Base-by-base conservation (phyloP, 2,329 filamentous ascomycete species). In the Aureobasidium sp. region DNA sequence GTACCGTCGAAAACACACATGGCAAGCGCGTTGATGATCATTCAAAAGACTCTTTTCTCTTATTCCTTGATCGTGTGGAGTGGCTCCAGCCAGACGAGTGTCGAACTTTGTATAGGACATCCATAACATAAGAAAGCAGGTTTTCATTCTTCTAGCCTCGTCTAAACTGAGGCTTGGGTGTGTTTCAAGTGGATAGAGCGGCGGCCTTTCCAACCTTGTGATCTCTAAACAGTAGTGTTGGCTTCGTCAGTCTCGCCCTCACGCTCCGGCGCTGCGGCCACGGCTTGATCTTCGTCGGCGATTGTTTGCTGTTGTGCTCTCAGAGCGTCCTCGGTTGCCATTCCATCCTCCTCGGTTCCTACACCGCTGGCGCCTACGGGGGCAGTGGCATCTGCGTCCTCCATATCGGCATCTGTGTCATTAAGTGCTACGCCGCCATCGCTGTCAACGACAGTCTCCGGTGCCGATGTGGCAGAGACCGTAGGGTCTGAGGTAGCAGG, bases 191-290 rank as follows among this genome's bases (percentile, higher is more conserved):
- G 20, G 20, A 20, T 20, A 20, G 20, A 20, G 20, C 20, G 1
- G 1, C 20, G 20, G 20, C 20, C 20, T 34, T 34, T 1, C 7
- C 32, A 34, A 9, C 34, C 34, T 37, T 37, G 34, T 13, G 1
- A 3, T 46, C 26, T 52, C 41, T 75, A 81, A 43, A 80, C 75
- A 36, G 77, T 79, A n/a, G 73, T 78, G 68, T 80, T 80, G 65
- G 71, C 73, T 7, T 74, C 71, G 65, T 80, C 78, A 60, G 76
- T 76, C 67, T 79, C 77, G 39, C 76, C 78, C 17, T 73, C 74
- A 41, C 73, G 73, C 67, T 76, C 76, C 15, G 74, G 75, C 67
- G 74, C 78, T 5, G 76, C 78, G 63, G 77, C 76, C 36, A 73
- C 72, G 6, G 59, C 59, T 17, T 69, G 64, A 12, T 70, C 67